A percentile compares a stretch with the other conserved stretches of the same genome.
These are phyloP conservation scores for Ascochyta pisi DNA, from an alignment of 2,329 filamentous ascomycete species.

Conservation along the genomic window DNA sequence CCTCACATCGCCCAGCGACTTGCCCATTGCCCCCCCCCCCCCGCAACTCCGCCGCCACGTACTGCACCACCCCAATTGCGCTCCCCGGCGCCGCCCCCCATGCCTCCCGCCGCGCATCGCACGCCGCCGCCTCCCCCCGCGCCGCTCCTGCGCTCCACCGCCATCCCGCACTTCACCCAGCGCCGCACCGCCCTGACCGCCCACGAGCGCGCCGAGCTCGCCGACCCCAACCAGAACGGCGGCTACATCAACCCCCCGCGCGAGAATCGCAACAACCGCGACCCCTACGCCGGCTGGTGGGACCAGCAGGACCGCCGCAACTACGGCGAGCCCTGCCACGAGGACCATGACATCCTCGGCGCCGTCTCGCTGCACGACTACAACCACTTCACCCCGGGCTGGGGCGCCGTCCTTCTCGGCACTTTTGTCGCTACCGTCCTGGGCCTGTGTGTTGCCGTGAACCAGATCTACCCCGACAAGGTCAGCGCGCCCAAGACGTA, in stretches of 20 bases:
- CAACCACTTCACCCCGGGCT: slow-evolving; percentile 78
- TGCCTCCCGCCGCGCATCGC: no score
- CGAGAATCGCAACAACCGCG: slow-evolving; percentile 89
- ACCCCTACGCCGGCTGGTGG: slow-evolving; percentile 94
- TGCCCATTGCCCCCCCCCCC: slow-evolving; percentile 3
- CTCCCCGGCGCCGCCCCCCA: no score
- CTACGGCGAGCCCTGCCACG: slow-evolving; percentile 94
- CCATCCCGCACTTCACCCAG: slow-evolving; percentile 46
- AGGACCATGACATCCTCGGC: slow-evolving; percentile 92
- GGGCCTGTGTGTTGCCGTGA: slow-evolving; percentile 50
- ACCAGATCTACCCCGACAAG: slow-evolving; percentile 55
- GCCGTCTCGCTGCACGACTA: slow-evolving; percentile 91
- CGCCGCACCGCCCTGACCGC: slow-evolving; percentile 45
- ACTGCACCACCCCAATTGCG: slow-evolving; percentile 25
- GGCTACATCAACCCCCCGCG: slow-evolving; percentile 80
- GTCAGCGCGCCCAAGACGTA: slow-evolving; percentile 55
- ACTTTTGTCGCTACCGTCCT: slow-evolving; percentile 53
- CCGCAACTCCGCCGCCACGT: slow-evolving; percentile 39
- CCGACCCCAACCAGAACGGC: slow-evolving; percentile 74
- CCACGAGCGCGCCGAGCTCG: slow-evolving; percentile 55
- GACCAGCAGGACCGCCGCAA: slow-evolving; percentile 97
- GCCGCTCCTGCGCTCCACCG: slow-evolving; percentile 41
- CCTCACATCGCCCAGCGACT: slow-evolving; percentile 31
- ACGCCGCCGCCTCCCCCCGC: slow-evolving; percentile 43
- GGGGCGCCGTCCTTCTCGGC: slow-evolving; percentile 67